A percentile compares a stretch with the other conserved stretches of the same genome.
These are phyloP conservation scores for Mucor irregularis DNA, from an alignment of 371 early-diverging fungal genomes.

Conservation along the genomic window DNA sequence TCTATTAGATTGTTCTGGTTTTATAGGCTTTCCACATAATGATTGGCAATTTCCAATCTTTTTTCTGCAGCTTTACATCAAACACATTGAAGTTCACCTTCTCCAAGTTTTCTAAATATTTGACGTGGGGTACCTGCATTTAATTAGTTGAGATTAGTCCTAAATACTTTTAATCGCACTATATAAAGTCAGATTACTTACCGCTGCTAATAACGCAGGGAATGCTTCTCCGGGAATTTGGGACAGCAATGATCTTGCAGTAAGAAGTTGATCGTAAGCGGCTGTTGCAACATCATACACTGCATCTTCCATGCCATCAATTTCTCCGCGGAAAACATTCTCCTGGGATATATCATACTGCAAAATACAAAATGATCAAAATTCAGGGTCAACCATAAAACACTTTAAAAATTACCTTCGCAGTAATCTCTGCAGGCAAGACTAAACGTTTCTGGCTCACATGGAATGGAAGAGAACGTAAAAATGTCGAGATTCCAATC, in stretches of 20 bases:
- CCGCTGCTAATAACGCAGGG: conserved; percentile 69
- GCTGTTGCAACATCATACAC: conserved; percentile 81
- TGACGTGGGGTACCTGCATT: conserved; percentile 57
- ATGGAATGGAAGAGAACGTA: conserved; percentile 73
- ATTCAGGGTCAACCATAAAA: neutral
- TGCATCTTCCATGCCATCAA: conserved; percentile 65
- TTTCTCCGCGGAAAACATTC: conserved; percentile 70
- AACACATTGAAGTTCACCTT: conserved; percentile 73
- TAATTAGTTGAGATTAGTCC: too few relatives aligned
- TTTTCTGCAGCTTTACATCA: conserved; percentile 56
- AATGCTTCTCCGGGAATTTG: conserved; percentile 54
- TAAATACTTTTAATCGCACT: neutral
- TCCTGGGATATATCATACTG: conserved; percentile 74
- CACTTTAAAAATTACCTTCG: conserved; percentile 61
- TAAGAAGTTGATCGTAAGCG: conserved; percentile 79
- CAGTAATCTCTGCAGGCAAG: conserved; percentile 74
- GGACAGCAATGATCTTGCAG: conserved; percentile 67
- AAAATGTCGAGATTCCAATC: conserved; percentile 74
- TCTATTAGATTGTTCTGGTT: conserved; percentile 15
- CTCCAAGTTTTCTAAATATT: conserved; percentile 67
- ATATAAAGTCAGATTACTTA: conserved; percentile 21
- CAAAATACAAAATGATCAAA: neutral
- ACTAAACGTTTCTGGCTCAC: conserved; percentile 63
- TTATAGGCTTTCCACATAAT: conserved; percentile 53
- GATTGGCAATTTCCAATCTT: conserved; percentile 72